Conservation (phyloP, 306 rosid species). For the Prinsepia uniflora region DNA sequence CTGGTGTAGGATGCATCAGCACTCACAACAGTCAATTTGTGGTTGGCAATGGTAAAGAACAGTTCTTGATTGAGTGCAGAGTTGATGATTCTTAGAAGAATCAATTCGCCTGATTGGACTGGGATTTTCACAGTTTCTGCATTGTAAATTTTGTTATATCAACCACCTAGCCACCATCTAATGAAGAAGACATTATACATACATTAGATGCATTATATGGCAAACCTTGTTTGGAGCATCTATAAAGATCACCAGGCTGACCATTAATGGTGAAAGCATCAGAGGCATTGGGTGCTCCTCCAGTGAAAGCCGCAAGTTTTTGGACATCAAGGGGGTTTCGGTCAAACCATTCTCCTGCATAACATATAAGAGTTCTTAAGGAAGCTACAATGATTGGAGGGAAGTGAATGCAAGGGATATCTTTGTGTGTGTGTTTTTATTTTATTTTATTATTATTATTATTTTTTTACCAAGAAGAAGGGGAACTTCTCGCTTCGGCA, state of each 20-base stretch:
- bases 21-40: constrained; percentile 64
- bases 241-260: constrained; percentile 85
- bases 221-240: constrained; percentile 73
- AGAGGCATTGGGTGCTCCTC: constrained; percentile 77
- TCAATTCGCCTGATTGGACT: constrained; percentile 53
- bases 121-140: constrained; percentile 67
- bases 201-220: background rate
- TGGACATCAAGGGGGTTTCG: constrained; percentile 62
- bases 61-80: constrained; percentile 85
- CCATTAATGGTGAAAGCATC: constrained; percentile 81
- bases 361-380: constrained; percentile 17
- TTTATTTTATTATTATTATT: too few species aligned
- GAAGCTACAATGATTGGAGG: background rate
- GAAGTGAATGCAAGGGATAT: background rate
- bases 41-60: constrained; percentile 75
- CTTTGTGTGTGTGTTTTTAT: too few species aligned
- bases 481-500: constrained; percentile 63
- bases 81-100: constrained; percentile 70
- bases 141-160: constrained; percentile 9
- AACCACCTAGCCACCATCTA: constrained; percentile 7
- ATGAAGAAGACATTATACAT: background rate
- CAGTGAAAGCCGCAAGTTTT: constrained; percentile 62
- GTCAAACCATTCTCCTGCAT: constrained; percentile 85
- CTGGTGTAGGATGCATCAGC: constrained; percentile 75
- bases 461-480: too few species aligned